Base-by-base conservation (phyloP, 805 yeast genomes). In the Torulaspora quercuum region DNA sequence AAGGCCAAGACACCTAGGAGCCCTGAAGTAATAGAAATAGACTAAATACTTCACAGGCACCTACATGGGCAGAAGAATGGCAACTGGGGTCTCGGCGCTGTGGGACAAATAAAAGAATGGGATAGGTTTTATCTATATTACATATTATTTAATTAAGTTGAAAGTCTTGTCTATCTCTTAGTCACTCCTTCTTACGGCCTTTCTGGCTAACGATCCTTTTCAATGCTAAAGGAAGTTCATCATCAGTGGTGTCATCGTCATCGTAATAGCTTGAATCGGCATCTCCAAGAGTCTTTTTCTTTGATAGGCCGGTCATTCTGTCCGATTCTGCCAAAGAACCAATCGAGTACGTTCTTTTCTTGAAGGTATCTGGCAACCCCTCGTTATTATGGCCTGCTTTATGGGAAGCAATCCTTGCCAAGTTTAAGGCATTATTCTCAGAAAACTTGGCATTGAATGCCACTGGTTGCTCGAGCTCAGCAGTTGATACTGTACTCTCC, bases 21-120 rank as follows among this genome's bases (percentile, higher is more conserved):
- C 46, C 90, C 92, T 0, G 94, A 85, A 42, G 72, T 76, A n/a
- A 84, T 83, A 35, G 86, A 83, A 56, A 82, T 85, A 44, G 95
- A 84, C 61, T 78, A 65, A 45, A 7, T 27, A 32, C n/a, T n/a
- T n/a, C n/a, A n/a, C n/a, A n/a, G n/a, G n/a, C n/a, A n/a, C n/a
- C n/a, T n/a, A n/a, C n/a, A n/a, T n/a, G n/a, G n/a, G n/a, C n/a
- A n/a, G n/a, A n/a, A n/a, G n/a, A n/a, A n/a, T n/a, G n/a, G n/a
- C n/a, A n/a, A 5, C 18, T 31, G 1, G 17, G 20, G 7, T 29
- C n/a, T 12, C 14, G 7, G 25, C 30, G n/a, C 20, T n/a, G 9
- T 6, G 14, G 9, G 7, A 24, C 13, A 21, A 15, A 19, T 19
- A 23, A 16, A 22, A 13, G 11, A 33, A 19, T 34, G 18, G n/a